Evolutionary conservation across 2,329 filamentous ascomycete species (phyloP).

Genomic region (Celoporthe dispersa): DNA sequence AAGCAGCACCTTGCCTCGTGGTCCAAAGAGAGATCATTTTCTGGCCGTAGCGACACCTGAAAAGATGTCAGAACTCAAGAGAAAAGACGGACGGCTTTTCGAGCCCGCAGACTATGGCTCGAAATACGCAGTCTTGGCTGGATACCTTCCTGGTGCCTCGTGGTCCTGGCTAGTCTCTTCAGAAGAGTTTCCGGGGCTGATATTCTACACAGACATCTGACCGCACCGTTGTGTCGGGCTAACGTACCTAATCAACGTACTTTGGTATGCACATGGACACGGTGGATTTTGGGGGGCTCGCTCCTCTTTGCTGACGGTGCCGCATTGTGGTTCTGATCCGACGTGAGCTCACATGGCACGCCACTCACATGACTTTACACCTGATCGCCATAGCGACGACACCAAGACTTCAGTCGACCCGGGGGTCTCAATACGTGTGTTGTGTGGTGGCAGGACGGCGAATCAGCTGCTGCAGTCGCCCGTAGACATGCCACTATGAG

Average conservation of each 20-base stretch:
- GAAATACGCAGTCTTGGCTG: constrained; percentile 34
- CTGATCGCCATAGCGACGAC: neutral
- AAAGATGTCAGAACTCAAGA: constrained; percentile 49
- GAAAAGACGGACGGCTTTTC: constrained; percentile 33
- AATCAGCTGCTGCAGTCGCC: neutral
- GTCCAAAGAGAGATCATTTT: constrained; percentile 51
- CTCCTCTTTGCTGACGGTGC: constrained; percentile 9
- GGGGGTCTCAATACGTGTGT: neutral
- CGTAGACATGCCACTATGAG: neutral
- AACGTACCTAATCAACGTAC: neutral
- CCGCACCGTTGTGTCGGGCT: neutral
- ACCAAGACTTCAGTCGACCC: neutral
- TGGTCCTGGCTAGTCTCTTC: constrained; percentile 36
- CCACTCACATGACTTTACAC: constrained; percentile 19
- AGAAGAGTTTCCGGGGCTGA: constrained; percentile 31
- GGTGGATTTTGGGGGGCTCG: neutral
- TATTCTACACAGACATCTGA: constrained; percentile 37
- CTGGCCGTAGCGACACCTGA: constrained; percentile 59
- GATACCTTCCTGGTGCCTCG: constrained; percentile 35
- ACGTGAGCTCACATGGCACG: constrained; percentile 7
- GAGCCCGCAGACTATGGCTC: constrained; percentile 37
- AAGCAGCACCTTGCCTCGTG: constrained; percentile 31
- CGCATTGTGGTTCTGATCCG: neutral
- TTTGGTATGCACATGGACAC: neutral
- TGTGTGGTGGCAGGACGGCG: neutral